Conservation (phyloP, 345 rosid species). For the Aquilaria sinensis region DNA sequence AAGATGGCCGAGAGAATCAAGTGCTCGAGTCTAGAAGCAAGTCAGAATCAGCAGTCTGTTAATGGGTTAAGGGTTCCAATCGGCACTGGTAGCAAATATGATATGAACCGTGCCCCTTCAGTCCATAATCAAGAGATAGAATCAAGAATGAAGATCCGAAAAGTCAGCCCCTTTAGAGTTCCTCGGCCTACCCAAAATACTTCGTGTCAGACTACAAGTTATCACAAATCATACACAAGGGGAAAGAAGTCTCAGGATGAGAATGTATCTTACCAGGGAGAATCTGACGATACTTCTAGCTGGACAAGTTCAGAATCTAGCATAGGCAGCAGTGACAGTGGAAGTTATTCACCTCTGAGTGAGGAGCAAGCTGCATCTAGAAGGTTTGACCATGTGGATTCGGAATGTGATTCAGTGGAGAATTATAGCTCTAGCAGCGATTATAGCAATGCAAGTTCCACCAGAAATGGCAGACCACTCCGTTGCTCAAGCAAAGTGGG, state of each 20-base stretch:
- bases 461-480: conserved; percentile 12
- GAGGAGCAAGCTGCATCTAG: conserved; percentile 3
- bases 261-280: conserved; percentile 3
- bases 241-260: conserved; percentile 7
- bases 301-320: conserved; percentile 19
- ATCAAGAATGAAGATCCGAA: neutral
- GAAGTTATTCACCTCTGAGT: conserved; percentile 7
- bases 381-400: neutral
- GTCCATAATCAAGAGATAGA: neutral
- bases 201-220: neutral
- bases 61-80: conserved; percentile 17
- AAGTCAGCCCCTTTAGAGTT: conserved; percentile 16
- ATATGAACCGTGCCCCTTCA: conserved; percentile 8
- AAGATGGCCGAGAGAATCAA: conserved; percentile 7
- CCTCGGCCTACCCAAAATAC: neutral
- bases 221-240: neutral
- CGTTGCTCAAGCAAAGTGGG: conserved; percentile 10
- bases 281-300: conserved; percentile 22
- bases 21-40: conserved; percentile 1
- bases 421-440: conserved; percentile 21
- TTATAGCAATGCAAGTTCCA: conserved; percentile 3
- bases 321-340: conserved; percentile 19
- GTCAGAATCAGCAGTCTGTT: conserved; percentile 10
- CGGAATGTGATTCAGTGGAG: conserved; percentile 6
- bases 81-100: neutral